Evolutionary conservation across 1,284 basidiomycete genomes (phyloP).

Genomic region (Rhizoctonia solani): DNA sequence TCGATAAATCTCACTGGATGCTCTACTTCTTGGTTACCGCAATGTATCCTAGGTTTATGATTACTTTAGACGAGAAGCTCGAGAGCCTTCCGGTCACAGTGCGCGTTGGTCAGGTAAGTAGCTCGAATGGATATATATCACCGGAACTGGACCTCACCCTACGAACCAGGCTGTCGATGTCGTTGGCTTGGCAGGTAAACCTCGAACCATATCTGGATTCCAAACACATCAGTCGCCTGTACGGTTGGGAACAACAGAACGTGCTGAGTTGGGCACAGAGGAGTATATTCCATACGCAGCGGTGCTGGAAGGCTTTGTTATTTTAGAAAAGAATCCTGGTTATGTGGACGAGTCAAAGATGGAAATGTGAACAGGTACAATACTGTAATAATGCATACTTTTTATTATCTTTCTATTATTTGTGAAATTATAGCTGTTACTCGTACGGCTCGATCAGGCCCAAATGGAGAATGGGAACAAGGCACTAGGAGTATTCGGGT

Average conservation of each 20-base stretch:
- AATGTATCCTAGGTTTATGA: constrained; percentile 98
- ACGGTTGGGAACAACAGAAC: constrained; percentile 88
- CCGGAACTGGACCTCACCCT: constrained; percentile 36
- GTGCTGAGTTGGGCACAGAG: constrained; percentile 95
- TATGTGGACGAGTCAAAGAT: constrained; percentile 38
- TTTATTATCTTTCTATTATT: constrained; percentile 12
- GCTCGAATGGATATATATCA: not conserved
- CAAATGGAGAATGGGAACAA: too few species aligned
- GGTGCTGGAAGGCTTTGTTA: constrained; percentile 88
- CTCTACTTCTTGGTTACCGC: constrained; percentile 92
- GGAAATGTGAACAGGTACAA: constrained; percentile 33
- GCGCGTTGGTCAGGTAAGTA: constrained; percentile 83
- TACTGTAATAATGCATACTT: constrained; percentile 27
- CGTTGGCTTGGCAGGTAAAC: constrained; percentile 89
- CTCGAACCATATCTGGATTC: constrained; percentile 90
- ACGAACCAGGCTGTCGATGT: constrained; percentile 77
- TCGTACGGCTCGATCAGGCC: not conserved
- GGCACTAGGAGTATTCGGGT: too few species aligned
- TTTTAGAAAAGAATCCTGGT: constrained; percentile 84
- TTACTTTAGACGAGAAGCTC: constrained; percentile 92
- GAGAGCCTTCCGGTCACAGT: constrained; percentile 86
- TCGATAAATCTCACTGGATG: constrained; percentile 99
- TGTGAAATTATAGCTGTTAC: not conserved
- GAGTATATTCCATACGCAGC: constrained; percentile 91
- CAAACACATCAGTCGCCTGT: constrained; percentile 98